Base-by-base conservation (phyloP, 805 yeast species). In the Wickerhamomyces chaumierensis region DNA sequence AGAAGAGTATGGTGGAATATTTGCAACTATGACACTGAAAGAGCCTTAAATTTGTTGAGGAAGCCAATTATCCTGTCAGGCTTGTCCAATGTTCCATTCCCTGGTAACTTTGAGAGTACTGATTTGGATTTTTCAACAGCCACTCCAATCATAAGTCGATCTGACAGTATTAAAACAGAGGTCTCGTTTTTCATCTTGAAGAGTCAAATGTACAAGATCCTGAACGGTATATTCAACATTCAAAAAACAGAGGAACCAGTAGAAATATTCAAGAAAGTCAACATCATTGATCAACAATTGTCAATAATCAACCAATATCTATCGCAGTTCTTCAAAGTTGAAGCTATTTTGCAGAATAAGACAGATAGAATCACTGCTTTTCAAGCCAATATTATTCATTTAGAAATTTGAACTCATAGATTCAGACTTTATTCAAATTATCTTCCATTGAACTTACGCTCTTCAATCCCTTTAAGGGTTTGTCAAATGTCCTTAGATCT, bases 381-480 rank as follows among this genome's bases (percentile, higher is more conserved):
- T 28, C 42, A 45, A 31, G 31, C 35, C 3, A 25, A 35, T 13
- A 34, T 41, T 2, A 31, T 45, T 8, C 37, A 33, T 5, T 33
- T 35, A 1, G 39, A 36, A 20, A 27, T 42, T 11, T 39, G 35
- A 19, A 36, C 40, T 16, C 42, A 42, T 18, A 32, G 48, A 12
- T 35, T 18, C 37, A 35, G 48, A 16, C 37, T 45, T 2, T 45
- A 40, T 58, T 23, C 57, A 70, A 28, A 15, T 14, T 28, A 28
- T 13, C 5, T 28, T 13, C n/a, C n/a, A 5, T 28, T 28, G 7
- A 7, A 13, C 7, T 6, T 28, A 13, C 23, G 23, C 23, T 21
- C 23, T 6, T 21, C 23, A 7, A 21, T 21, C 6, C 23, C 23
- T 7, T 21, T 21, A 9, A 21, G 9, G 9, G 23, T 21, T 9